These are phyloP conservation scores for Xerocomus brunneocitrinus DNA, from an alignment of 768 basidiomycete genomes.

Conservation along the genomic window DNA sequence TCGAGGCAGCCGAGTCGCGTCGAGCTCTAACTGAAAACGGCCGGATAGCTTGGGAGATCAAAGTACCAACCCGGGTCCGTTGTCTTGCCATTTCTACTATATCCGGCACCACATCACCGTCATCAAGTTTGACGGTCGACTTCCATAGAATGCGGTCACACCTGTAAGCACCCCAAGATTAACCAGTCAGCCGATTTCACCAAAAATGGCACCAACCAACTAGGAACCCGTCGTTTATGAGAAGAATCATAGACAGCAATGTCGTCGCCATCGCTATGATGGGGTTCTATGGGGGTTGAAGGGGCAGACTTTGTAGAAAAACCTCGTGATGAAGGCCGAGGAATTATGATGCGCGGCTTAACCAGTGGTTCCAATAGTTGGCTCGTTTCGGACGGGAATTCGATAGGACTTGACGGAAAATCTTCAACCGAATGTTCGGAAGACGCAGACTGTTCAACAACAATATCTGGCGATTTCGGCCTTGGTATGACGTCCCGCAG, in stretches of 20 bases:
- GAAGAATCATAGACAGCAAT: constrained; percentile 79
- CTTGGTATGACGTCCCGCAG: constrained; percentile 5
- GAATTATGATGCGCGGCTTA: constrained; percentile 20
- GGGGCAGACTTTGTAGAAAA: constrained; percentile 29
- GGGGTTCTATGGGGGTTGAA: constrained; percentile 33
- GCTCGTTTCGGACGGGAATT: constrained; percentile 5
- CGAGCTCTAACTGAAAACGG: constrained; percentile 39
- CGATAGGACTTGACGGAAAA: constrained; percentile 18
- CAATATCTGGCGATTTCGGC: constrained; percentile 22
- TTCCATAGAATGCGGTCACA: constrained; percentile 86
- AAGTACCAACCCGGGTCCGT: constrained; percentile 47
- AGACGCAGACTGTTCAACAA: constrained; percentile 25
- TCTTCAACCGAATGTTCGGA: constrained; percentile 24
- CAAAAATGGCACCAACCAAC: constrained; percentile 53
- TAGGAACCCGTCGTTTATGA: constrained; percentile 75
- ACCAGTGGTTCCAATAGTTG: constrained; percentile 18
- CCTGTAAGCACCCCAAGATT: constrained; percentile 37
- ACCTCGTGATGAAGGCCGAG: constrained; percentile 26
- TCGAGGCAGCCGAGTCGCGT: constrained; percentile 35
- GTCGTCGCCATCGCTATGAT: constrained; percentile 38
- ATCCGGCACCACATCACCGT: constrained; percentile 39
- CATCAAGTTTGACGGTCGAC: constrained; percentile 53
- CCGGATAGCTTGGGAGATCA: constrained; percentile 52
- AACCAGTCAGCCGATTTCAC: neutral
- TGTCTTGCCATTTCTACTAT: constrained; percentile 28